Percentiles rank a stretch among this genome's conserved stretches.
phyloP scores from a whole-genome alignment of 208 protist species.

The Leishmania mexicana region DNA sequence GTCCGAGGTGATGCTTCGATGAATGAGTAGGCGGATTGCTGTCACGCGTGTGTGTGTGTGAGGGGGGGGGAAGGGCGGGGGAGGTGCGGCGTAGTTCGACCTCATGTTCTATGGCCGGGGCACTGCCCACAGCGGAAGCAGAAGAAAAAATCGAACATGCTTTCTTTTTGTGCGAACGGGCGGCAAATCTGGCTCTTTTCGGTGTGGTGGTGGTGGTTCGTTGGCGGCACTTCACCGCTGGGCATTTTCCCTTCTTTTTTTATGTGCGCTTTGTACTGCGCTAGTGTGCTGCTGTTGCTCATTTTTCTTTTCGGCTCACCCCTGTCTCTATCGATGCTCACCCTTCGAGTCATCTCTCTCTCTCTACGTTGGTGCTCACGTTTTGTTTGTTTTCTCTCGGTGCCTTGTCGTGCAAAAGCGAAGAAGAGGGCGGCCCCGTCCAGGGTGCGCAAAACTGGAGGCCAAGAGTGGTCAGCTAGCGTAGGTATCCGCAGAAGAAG shows the following conservation, averaged over 20 bases:
- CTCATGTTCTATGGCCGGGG: no score
- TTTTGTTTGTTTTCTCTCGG: neutral
- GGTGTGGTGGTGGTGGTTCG: neutral
- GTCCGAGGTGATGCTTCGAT: neutral
- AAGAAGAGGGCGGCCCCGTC: neutral
- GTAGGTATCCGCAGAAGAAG: neutral
- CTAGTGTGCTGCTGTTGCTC: constrained; percentile 1
- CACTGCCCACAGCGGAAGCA: neutral
- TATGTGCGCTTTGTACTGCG: neutral
- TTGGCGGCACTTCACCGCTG: neutral
- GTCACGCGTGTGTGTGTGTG: neutral
- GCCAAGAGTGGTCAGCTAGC: neutral
- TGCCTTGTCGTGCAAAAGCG: neutral
- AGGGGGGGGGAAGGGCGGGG: no score
- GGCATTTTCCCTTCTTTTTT: neutral
- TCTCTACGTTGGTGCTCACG: neutral
- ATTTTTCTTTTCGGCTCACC: constrained; percentile 14
- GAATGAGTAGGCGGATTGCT: neutral
- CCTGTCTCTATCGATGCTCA: neutral
- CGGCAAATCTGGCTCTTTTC: neutral
- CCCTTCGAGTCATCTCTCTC: constrained; percentile 21
- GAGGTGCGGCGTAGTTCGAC: no score
- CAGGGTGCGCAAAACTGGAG: neutral
- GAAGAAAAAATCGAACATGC: neutral
- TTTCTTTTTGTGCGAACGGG: neutral